phyloP scores from a whole-genome alignment of 2,329 filamentous ascomycete species.

The Penicillium paneum region DNA sequence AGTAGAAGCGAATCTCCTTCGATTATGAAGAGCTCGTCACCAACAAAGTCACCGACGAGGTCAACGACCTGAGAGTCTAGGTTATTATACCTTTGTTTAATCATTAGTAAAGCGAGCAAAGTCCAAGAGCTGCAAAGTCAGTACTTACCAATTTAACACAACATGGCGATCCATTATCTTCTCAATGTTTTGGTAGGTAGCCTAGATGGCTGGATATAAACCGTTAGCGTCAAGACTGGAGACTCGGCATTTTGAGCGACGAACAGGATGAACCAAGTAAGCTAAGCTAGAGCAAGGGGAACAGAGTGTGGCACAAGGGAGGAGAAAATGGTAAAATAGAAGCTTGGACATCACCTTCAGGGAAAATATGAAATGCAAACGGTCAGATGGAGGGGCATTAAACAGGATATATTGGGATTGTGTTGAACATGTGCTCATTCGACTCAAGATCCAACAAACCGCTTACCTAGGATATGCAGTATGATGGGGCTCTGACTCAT shows the following conservation, averaged over 20 bases:
- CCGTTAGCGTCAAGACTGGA: background rate
- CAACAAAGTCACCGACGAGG: slow-evolving; percentile 72
- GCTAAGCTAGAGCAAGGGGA: background rate
- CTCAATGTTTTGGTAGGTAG: background rate
- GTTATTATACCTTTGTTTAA: background rate
- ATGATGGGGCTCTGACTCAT: background rate
- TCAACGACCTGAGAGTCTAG: slow-evolving; percentile 53
- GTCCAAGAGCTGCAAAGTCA: background rate
- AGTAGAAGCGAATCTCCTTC: slow-evolving; percentile 71
- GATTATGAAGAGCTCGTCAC: slow-evolving; percentile 68
- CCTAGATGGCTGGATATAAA: background rate
- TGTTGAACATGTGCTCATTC: background rate
- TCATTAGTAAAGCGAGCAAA: background rate
- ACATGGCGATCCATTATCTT: background rate
- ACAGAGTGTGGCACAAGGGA: background rate
- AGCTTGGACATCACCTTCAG: background rate
- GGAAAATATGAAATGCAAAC: background rate
- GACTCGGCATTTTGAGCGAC: too few species aligned
- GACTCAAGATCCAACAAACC: background rate
- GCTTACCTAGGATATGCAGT: background rate
- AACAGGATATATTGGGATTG: background rate
- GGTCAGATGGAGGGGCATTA: background rate
- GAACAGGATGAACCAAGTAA: background rate
- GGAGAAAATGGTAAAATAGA: background rate
- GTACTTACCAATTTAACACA: background rate